Evolutionary conservation across 129 eudicot species (phyloP).

Genomic region (Flaveria linearis): DNA sequence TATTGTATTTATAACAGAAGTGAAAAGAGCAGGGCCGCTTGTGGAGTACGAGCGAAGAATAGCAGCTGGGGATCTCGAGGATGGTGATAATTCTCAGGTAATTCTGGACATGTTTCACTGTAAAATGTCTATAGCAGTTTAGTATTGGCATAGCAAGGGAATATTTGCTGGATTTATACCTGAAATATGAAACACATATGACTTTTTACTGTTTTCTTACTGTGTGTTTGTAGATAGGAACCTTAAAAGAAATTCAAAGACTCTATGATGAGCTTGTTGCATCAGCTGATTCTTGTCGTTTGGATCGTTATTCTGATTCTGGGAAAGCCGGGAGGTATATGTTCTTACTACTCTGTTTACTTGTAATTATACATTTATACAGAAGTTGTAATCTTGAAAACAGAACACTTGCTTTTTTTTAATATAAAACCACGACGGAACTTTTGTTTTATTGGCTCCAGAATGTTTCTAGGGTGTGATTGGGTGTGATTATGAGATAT

Average conservation of each 20-base stretch:
- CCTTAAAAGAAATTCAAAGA: constrained; percentile 85
- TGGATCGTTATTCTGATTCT: constrained; percentile 83
- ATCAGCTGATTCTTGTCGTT: constrained; percentile 68
- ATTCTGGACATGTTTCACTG: constrained; percentile 13
- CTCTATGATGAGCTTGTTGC: constrained; percentile 88
- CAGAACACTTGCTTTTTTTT: not conserved
- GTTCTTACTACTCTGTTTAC: not conserved
- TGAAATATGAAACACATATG: not conserved
- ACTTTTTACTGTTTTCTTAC: constrained; percentile 17
- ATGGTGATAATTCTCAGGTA: constrained; percentile 90
- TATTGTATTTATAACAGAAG: constrained; percentile 35
- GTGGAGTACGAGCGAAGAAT: constrained; percentile 85
- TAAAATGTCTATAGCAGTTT: constrained; percentile 5
- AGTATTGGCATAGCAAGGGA: not conserved
- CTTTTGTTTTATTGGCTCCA: not conserved
- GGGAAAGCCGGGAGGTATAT: constrained; percentile 77
- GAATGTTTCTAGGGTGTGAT: not conserved
- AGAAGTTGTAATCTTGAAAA: not conserved
- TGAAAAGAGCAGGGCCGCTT: constrained; percentile 62
- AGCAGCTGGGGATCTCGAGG: constrained; percentile 77
- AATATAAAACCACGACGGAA: not conserved
- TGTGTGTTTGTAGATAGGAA: constrained; percentile 55
- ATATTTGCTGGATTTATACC: not conserved
- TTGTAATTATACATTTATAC: not conserved
- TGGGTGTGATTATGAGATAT: not conserved